Evolutionary conservation across 1,284 basidiomycete species (phyloP), one percentile per base, ranked within the genome.

Genomic region (Trichosporon sp.): DNA sequence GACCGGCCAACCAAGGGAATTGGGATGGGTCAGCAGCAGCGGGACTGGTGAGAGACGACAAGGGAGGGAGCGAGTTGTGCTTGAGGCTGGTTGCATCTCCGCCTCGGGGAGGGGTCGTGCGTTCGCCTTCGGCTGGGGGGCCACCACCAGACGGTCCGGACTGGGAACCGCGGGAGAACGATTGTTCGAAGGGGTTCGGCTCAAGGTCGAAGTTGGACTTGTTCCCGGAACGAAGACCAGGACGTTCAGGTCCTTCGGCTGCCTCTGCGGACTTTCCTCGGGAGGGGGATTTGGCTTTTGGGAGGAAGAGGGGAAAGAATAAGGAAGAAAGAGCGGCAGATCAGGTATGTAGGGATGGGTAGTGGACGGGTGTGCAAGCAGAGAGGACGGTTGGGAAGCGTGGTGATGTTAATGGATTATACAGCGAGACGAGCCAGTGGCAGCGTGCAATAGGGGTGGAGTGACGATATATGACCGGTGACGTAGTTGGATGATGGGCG

Each of bases 111-210:
- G 82, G 79, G 60, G 83, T 83, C 42, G 83, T 81, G 18, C 81
- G 76, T 66, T 84, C 81, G 66, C 82, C 56, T 29, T 60, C 56
- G 27, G 13, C 27, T 13, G 56, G 56, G 23, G 56, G 56, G 32
- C 56, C 56, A 31, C 27, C 27, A 31, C 56, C 56, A 18, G 56
- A 60, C 18, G 56, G 78, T 13, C 81, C 84, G 84, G 81, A 87
- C 80, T 77, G 77, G 64, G 77, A 77, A 75, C 87, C 86, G 76
- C 86, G 83, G 44, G 89, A 89, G 83, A 98, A 98, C 65, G 92
- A 95, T 83, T 94, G 92, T 80, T 98, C 95, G 79, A 98, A 98
- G 0, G 95, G 95, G 80, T 98, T 98, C 15, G 92, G 93, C 81
- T 98, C 95, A 70, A 93, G 88, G 66, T 83, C 83, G 66, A 84